Conservation (phyloP, 805 yeast genomes). For the Lipomyces kockii region DNA sequence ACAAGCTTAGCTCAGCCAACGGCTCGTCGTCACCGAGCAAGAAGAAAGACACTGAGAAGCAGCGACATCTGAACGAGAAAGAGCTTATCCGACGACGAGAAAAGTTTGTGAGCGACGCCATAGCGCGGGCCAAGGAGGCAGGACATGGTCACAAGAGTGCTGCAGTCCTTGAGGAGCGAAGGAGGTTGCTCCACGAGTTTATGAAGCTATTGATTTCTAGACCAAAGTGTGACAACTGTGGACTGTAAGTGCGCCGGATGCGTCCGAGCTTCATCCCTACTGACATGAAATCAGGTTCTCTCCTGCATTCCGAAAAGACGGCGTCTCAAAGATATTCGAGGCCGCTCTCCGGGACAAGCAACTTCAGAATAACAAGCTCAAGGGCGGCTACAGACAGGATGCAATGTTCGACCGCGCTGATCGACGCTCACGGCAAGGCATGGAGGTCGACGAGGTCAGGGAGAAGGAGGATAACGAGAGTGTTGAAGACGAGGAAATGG, state of each 20-base stretch:
- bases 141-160: conserved; percentile 74
- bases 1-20: conserved; percentile 35
- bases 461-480: conserved; percentile 33
- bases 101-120: conserved; percentile 69
- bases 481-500: conserved; percentile 36
- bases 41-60: conserved; percentile 47
- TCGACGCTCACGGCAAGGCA: conserved; percentile 15
- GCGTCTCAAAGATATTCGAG: conserved; percentile 90
- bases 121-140: conserved; percentile 59
- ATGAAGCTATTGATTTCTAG: conserved; percentile 74
- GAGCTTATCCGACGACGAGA: conserved; percentile 62
- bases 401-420: conserved; percentile 55
- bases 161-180: conserved; percentile 85
- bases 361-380: conserved; percentile 75
- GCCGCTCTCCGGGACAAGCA: conserved; percentile 83
- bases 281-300: conserved; percentile 53
- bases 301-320: conserved; percentile 93
- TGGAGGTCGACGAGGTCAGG: conserved; percentile 12
- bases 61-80: conserved; percentile 48
- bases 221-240: conserved; percentile 93
- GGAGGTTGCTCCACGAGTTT: conserved; percentile 66
- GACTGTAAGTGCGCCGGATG: conserved; percentile 56
- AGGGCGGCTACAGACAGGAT: conserved; percentile 75
- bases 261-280: neutral
- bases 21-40: conserved; percentile 40